Evolutionary conservation across 768 basidiomycete species (phyloP), one percentile per base, ranked within the genome.

Genomic region (Pulveroboletus sp.): DNA sequence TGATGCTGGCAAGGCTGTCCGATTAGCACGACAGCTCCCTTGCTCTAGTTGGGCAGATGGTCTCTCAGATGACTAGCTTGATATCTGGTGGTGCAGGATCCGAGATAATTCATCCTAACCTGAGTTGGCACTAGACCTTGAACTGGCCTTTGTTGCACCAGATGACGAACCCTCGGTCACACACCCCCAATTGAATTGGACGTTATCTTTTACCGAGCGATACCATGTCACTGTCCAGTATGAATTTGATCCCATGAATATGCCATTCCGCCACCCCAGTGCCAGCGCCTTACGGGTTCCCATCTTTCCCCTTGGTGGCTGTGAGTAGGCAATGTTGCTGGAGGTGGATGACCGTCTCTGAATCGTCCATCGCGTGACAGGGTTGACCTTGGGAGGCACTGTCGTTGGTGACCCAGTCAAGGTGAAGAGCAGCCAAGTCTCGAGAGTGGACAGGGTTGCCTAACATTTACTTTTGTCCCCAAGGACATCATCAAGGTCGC

Each of bases 401-500:
- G 73, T 78, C 51, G 57, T 69, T 27, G 78, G 78, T 21, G 79
- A 81, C 52, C 71, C 73, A 48, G 81, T 81, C 57, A 78, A 76
- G 68, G 70, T 71, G n/a, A 59, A 28, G 12, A 48, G 40, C 42
- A 14, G 31, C 17, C 9, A 4, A 14, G 5, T 15, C 12, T 10
- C 39, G 10, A 8, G 26, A 11, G 3, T 18, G 12, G 17, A 30
- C 24, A 18, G 12, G 35, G 32, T 31, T 15, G 15, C 3, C 41
- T 52, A 8, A 56, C 42, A 8, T 28, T 14, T 0, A 21, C 21
- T 21, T 8, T 17, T 10, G 14, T 37, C 6, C 21, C 24, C 27
- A 52, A 75, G 69, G 81, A 83, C 35, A 74, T 80, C 51, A 71
- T 83, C 69, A 76, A 76, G 62, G 63, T 71, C 8, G 79, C 78